Evolutionary conservation across 345 rosid genomes (phyloP).

Genomic region (Gossypium thurberi): DNA sequence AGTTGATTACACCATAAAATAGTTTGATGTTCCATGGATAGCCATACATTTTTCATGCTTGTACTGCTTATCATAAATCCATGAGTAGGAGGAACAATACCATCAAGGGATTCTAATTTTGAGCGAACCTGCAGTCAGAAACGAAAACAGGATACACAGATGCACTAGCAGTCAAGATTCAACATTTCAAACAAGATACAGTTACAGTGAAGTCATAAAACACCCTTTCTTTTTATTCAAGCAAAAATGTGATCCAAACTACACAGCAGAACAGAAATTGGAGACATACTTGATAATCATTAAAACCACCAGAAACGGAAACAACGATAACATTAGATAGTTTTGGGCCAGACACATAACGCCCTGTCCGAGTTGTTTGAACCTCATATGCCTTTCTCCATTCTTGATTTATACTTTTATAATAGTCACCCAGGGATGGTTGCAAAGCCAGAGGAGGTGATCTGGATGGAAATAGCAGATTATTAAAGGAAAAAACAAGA

Average conservation of each 20-base stretch:
- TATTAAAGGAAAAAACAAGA: constrained; percentile 20
- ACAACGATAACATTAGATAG: constrained; percentile 74
- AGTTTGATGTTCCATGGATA: constrained; percentile 99
- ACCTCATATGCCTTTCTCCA: constrained; percentile 81
- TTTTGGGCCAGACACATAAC: constrained; percentile 42
- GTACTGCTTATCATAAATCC: constrained; percentile 91
- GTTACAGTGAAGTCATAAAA: background rate
- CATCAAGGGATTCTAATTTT: constrained; percentile 75
- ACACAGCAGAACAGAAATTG: constrained; percentile 3
- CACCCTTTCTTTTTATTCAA: background rate
- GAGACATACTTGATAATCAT: constrained; percentile 77
- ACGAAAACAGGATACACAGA: background rate
- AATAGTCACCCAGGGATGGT: constrained; percentile 91
- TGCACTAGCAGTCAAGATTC: background rate
- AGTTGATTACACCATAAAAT: constrained; percentile 97
- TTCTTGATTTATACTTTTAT: constrained; percentile 61
- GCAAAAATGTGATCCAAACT: constrained; percentile 5
- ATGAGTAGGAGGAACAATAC: constrained; percentile 85
- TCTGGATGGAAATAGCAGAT: constrained; percentile 47
- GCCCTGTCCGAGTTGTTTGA: constrained; percentile 48
- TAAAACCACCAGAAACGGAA: constrained; percentile 85
- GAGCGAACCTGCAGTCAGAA: constrained; percentile 61
- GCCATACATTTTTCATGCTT: constrained; percentile 89
- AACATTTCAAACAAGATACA: background rate
- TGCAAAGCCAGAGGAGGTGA: constrained; percentile 95